These are phyloP conservation scores for Metschnikowia colocasiae DNA, from an alignment of 805 yeast species.

Conservation along the genomic window DNA sequence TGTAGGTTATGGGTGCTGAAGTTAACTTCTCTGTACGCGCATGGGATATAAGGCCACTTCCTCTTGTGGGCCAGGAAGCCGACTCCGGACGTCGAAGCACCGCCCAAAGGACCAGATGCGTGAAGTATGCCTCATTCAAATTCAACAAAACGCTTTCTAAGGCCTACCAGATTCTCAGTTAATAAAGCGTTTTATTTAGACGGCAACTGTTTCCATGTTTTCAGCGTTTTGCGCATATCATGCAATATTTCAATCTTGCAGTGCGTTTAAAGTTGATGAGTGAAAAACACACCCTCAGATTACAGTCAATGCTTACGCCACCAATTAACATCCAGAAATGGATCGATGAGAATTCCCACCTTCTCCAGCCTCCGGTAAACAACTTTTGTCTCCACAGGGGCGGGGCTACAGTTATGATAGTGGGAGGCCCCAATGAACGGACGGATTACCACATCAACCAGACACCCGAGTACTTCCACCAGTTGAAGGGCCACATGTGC, in stretches of 20 bases:
- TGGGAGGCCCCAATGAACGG: slow-evolving; percentile 93
- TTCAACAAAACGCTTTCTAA: too few relatives aligned
- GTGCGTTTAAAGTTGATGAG: background rate
- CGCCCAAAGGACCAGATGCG: too few relatives aligned
- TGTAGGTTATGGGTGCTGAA: background rate
- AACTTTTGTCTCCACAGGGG: slow-evolving; percentile 87
- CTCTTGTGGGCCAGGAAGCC: background rate
- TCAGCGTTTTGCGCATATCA: background rate
- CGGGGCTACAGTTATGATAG: slow-evolving; percentile 91
- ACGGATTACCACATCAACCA: slow-evolving; percentile 92
- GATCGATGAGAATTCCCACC: slow-evolving; percentile 71
- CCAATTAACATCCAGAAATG: slow-evolving; percentile 80
- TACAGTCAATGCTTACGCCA: slow-evolving; percentile 43
- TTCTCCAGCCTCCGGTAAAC: slow-evolving; percentile 88
- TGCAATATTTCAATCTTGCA: background rate
- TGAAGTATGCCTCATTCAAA: too few relatives aligned
- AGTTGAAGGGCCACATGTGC: slow-evolving; percentile 82
- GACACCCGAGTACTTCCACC: slow-evolving; percentile 92
- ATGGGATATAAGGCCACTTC: background rate
- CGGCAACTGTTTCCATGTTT: background rate
- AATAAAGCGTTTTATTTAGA: too few relatives aligned
- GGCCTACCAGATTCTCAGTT: too few relatives aligned
- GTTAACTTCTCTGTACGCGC: background rate
- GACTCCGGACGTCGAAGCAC: too few relatives aligned
- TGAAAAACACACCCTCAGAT: background rate